A percentile compares a stretch with the other conserved stretches of the same genome.
Conservation (phyloP, 2,329 filamentous ascomycete genomes). For the Diaporthe longicolla region DNA sequence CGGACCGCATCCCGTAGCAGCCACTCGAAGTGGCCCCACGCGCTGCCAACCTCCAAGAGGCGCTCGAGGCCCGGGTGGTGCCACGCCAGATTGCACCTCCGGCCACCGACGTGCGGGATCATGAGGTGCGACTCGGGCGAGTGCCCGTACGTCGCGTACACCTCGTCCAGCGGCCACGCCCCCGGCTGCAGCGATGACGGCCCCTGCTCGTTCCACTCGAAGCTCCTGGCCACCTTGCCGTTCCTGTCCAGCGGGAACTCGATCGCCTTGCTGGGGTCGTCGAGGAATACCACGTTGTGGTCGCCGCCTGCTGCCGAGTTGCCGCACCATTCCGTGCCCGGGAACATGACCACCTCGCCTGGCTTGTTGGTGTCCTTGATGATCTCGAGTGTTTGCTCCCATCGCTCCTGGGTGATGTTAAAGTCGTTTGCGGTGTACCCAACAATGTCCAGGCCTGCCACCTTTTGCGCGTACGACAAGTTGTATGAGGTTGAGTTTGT, state of each 20-base stretch:
- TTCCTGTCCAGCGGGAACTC: conserved; percentile 52
- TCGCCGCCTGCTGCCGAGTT: conserved; percentile 53
- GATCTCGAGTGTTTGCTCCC: conserved; percentile 49
- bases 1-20: conserved; percentile 50
- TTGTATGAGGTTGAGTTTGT: conserved; percentile 54
- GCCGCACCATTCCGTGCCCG: conserved; percentile 54
- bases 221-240: conserved; percentile 53
- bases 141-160: conserved; percentile 55
- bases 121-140: conserved; percentile 50
- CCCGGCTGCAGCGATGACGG: conserved; percentile 50
- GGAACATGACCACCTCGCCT: conserved; percentile 50
- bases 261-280: conserved; percentile 46
- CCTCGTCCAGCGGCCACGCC: conserved; percentile 54
- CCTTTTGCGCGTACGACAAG: conserved; percentile 53
- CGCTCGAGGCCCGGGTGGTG: conserved; percentile 54
- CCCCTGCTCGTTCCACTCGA: conserved; percentile 55
- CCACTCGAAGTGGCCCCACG: conserved; percentile 55
- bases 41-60: conserved; percentile 53
- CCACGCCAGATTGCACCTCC: conserved; percentile 53
- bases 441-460: conserved; percentile 54
- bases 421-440: conserved; percentile 58
- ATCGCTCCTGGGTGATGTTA: conserved; percentile 53
- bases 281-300: conserved; percentile 55
- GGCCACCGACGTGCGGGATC: conserved; percentile 55
- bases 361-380: conserved; percentile 46